Evolutionary conservation across 1,284 basidiomycete species (phyloP).

Genomic region (Boletus mariae): DNA sequence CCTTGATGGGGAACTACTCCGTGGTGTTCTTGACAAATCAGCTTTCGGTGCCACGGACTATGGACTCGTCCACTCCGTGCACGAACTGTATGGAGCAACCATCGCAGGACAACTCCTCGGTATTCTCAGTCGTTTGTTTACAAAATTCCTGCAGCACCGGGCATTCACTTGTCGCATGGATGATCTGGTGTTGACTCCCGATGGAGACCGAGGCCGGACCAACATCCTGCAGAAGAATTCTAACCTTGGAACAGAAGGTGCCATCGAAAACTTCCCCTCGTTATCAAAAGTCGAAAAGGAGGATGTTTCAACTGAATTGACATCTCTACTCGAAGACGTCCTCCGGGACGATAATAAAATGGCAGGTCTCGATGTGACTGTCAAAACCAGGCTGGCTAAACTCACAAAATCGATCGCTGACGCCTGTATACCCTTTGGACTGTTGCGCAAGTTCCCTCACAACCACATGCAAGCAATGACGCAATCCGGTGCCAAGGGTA

Average conservation of each 20-base stretch:
- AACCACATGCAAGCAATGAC: slow-evolving; percentile 99
- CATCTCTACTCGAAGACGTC: slow-evolving; percentile 82
- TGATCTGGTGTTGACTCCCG: slow-evolving; percentile 85
- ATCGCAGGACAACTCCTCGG: slow-evolving; percentile 90
- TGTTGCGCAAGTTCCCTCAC: slow-evolving; percentile 91
- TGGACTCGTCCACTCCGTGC: slow-evolving; percentile 97
- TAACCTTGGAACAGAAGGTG: slow-evolving; percentile 80
- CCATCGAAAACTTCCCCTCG: slow-evolving; percentile 86
- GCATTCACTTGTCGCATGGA: slow-evolving; percentile 99
- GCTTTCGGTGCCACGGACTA: slow-evolving; percentile 96
- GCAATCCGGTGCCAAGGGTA: slow-evolving; percentile 96
- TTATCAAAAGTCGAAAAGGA: slow-evolving; percentile 47
- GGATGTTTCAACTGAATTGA: slow-evolving; percentile 53
- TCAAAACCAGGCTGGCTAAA: slow-evolving; percentile 81
- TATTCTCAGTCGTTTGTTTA: slow-evolving; percentile 91
- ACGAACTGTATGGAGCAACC: slow-evolving; percentile 94
- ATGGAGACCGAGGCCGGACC: slow-evolving; percentile 73
- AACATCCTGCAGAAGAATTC: slow-evolving; percentile 69
- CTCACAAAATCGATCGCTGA: slow-evolving; percentile 91
- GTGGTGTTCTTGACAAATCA: slow-evolving; percentile 94
- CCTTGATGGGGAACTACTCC: slow-evolving; percentile 89
- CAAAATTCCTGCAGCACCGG: slow-evolving; percentile 94
- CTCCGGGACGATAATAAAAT: slow-evolving; percentile 97
- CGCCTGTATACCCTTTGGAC: slow-evolving; percentile 84
- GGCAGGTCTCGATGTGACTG: slow-evolving; percentile 90